These are phyloP conservation scores for Bipolaris sorokiniana DNA, from an alignment of 2,329 filamentous ascomycete species.

Conservation along the genomic window DNA sequence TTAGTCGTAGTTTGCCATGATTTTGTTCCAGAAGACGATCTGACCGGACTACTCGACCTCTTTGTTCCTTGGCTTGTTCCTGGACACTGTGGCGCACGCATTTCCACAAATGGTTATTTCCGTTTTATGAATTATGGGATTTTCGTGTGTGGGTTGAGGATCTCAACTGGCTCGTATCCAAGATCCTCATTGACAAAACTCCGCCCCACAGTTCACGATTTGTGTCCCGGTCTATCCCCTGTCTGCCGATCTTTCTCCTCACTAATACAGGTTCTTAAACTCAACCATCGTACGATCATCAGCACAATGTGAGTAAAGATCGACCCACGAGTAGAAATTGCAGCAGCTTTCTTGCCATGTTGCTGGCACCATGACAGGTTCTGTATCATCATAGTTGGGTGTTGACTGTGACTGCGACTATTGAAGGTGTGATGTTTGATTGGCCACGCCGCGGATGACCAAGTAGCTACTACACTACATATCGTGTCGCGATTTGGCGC, in stretches of 20 bases:
- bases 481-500: constrained; percentile 5
- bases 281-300: constrained; percentile 16
- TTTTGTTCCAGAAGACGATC: constrained; percentile 6
- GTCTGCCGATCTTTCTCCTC: constrained; percentile 17
- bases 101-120: constrained; percentile 2
- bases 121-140: not conserved
- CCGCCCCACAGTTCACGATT: constrained; percentile 5
- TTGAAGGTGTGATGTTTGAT: not conserved
- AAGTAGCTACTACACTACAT: not conserved
- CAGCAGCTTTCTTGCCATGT: not conserved
- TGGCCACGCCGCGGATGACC: not conserved
- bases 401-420: constrained; percentile 4
- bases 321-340: constrained; percentile 10
- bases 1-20: constrained; percentile 11
- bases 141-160: not conserved
- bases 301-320: constrained; percentile 8
- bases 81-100: not conserved
- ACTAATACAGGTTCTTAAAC: constrained; percentile 17
- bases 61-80: constrained; percentile 1
- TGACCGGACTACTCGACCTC: not conserved
- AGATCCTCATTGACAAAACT: constrained; percentile 3
- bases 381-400: constrained; percentile 6
- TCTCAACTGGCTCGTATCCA: not conserved
- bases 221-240: constrained; percentile 11
- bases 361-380: not conserved